Conservation (phyloP, 1,284 basidiomycete genomes). For the Ceratobasidium sp. region DNA sequence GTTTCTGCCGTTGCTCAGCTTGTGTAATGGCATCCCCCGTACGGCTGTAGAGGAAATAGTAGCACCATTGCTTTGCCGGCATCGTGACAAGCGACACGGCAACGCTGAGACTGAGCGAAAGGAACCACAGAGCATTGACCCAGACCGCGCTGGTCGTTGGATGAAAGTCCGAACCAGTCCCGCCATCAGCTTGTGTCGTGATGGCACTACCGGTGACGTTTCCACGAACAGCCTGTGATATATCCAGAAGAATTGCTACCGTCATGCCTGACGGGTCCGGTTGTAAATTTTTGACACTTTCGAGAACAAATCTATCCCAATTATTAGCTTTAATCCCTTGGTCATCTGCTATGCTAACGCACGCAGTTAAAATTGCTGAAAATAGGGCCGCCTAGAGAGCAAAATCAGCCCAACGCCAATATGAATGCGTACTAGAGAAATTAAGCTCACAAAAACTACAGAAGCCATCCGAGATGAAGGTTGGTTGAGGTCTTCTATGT, state of each 20-base stretch:
- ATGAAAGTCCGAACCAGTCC: not conserved
- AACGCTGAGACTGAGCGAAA: constrained; percentile 31
- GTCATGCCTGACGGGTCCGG: constrained; percentile 10
- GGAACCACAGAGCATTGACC: constrained; percentile 34
- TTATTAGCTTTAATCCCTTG: not conserved
- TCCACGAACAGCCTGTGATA: not conserved
- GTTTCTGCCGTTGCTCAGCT: constrained; percentile 29
- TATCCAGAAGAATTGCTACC: not conserved
- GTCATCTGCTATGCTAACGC: not conserved
- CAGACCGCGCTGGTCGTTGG: constrained; percentile 11
- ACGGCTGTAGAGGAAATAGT: constrained; percentile 11
- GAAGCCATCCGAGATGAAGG: not conserved
- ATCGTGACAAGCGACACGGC: constrained; percentile 22
- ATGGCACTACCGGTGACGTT: not conserved
- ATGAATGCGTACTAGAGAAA: not conserved
- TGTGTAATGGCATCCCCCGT: constrained; percentile 18
- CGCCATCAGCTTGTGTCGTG: too few species aligned
- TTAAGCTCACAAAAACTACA: constrained; percentile 1
- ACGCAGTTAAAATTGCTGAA: not conserved
- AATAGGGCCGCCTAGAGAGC: constrained; percentile 19
- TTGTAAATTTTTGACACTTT: constrained; percentile 10
- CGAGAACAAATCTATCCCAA: constrained; percentile 22
- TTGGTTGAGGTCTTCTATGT: too few species aligned
- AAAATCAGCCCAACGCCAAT: not conserved
- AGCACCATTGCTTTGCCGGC: constrained; percentile 39